Percentiles rank a stretch among this genome's conserved stretches.
phyloP scores from a whole-genome alignment of 1,284 basidiomycete genomes.

The Dichomitus squalens region DNA sequence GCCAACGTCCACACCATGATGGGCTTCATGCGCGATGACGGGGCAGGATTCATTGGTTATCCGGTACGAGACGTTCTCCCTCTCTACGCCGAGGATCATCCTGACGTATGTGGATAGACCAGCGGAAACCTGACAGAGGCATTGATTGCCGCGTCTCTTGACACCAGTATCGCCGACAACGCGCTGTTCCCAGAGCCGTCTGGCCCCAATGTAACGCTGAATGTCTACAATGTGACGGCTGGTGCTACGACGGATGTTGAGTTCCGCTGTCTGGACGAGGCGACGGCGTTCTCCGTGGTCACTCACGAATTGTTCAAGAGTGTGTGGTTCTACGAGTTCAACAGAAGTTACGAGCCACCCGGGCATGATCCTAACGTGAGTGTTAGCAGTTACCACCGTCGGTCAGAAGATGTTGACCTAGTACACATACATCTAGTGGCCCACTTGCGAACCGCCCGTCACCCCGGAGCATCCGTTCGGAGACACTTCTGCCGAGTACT shows the following conservation, averaged over 20 bases:
- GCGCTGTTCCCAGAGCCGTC: conserved; percentile 35
- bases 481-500: conserved; percentile 36
- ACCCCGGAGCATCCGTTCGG: conserved; percentile 37
- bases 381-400: background rate
- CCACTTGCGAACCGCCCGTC: conserved; percentile 39
- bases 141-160: conserved; percentile 25
- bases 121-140: conserved; percentile 25
- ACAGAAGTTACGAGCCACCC: conserved; percentile 38
- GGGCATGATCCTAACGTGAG: conserved; percentile 39
- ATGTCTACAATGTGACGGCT: conserved; percentile 40
- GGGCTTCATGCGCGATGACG: conserved; percentile 46
- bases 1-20: conserved; percentile 49
- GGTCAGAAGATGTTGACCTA: too few relatives aligned
- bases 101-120: conserved; percentile 24
- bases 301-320: conserved; percentile 37
- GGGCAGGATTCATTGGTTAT: conserved; percentile 38
- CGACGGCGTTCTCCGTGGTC: conserved; percentile 37
- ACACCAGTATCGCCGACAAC: conserved; percentile 25
- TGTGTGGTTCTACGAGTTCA: conserved; percentile 41
- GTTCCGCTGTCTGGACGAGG: conserved; percentile 44
- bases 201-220: conserved; percentile 32
- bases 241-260: conserved; percentile 37
- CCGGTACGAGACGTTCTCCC: conserved; percentile 21
- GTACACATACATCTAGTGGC: conserved; percentile 19
- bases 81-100: background rate